Evolutionary conservation across 176 grass and related monocot genomes (phyloP), one percentile per base, ranked within the genome.

Genomic region (Rhynchospora tenuis): DNA sequence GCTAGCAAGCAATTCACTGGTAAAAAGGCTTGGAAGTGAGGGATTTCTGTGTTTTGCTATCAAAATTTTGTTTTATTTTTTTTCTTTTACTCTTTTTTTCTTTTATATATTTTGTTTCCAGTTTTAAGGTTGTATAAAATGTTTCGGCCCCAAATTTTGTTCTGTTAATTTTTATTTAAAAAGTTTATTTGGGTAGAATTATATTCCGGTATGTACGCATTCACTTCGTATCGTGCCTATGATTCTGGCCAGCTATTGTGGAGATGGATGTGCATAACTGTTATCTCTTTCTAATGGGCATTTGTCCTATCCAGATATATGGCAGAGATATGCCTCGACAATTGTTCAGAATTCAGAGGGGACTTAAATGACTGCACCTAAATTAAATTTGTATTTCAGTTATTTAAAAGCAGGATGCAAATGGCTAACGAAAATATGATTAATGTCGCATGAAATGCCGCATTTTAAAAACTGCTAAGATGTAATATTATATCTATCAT

Each of bases 21-120:
- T 11, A 85, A 85, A 75, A 98, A 98, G 83, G 92, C 93, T 9
- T 98, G 96, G 93, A 98, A 93, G 83, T 91, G 85, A 38, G 33
- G 19, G 52, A 42, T 10, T 23, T 2, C 52, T 75, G 13, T 27
- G 16, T 54, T 29, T 29, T 28, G 5, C 64, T 55, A 47, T 31
- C 24, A 24, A 74, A 74, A 74, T 51, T 51, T 74, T 74, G 43
- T 45, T 16, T 11, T 48, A 1, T 72, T 47, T 14, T 4, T 6
- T 64, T 64, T 63, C 27, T 63, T 7, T 9, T 9, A 5, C 46
- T 5, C 14, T 46, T n/a, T 19, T 17, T 14, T 15, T 73, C 26
- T 48, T 50, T 11, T 42, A 17, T 76, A 28, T 76, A 3, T 16
- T 55, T 76, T 3, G 5, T 29, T 47, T 52, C 3, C 5, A 6